Percentiles rank a stretch among this genome's conserved stretches.
Evolutionary conservation across 371 early-diverging fungal genomes (phyloP).

Genomic region (Chytridium lagenaria): DNA sequence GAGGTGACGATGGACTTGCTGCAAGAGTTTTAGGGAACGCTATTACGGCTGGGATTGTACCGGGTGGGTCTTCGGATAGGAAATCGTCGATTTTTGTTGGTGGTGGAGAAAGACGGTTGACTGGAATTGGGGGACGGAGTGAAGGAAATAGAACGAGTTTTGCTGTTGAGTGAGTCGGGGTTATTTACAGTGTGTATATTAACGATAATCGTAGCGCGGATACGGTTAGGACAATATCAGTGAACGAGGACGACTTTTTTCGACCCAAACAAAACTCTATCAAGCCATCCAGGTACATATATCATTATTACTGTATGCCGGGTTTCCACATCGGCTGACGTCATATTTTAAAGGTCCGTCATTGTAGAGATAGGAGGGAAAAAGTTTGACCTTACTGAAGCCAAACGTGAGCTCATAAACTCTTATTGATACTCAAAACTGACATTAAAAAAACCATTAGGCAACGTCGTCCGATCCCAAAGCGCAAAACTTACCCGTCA

Average conservation of each 20-base stretch:
- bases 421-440: not conserved
- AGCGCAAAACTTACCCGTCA: constrained; percentile 30
- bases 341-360: not conserved
- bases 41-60: constrained; percentile 1
- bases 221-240: not conserved
- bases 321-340: no score
- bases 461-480: not conserved
- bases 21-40: not conserved
- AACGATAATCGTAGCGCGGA: constrained; percentile 16
- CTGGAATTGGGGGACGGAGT: not conserved
- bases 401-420: constrained; percentile 23
- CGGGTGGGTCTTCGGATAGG: no score
- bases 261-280: not conserved
- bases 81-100: no score
- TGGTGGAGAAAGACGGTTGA: no score
- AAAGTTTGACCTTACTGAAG: constrained; percentile 30
- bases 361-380: constrained; percentile 20
- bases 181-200: constrained; percentile 10
- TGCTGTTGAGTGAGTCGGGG: not conserved
- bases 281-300: not conserved
- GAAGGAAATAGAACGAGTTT: not conserved
- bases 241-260: not conserved
- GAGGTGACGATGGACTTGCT: not conserved
- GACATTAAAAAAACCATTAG: not conserved
- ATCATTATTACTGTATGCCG: no score